A percentile compares a stretch with the other conserved stretches of the same genome.
These are phyloP conservation scores for Paecilomyces formosus DNA, from an alignment of 2,329 filamentous ascomycete genomes.

Conservation along the genomic window DNA sequence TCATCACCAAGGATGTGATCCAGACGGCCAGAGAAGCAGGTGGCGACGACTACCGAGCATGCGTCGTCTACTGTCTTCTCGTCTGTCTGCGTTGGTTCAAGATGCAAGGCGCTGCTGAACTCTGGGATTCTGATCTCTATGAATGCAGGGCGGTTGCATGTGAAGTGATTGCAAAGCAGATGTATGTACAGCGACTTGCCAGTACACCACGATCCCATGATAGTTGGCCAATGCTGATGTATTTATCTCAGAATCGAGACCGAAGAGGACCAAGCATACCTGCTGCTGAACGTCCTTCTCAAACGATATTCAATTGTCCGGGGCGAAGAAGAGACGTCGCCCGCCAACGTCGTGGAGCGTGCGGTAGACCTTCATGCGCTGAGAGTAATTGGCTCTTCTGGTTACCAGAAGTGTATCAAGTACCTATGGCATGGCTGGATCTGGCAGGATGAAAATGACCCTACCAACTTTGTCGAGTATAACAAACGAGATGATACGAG, in stretches of 20 bases:
- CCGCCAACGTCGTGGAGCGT: constrained; percentile 85
- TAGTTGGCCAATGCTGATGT: not conserved
- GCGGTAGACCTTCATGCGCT: constrained; percentile 90
- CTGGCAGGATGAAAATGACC: constrained; percentile 88
- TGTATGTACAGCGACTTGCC: constrained; percentile 27
- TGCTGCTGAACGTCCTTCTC: constrained; percentile 74
- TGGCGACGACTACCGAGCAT: constrained; percentile 63
- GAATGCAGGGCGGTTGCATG: constrained; percentile 71
- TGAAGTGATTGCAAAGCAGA: constrained; percentile 81
- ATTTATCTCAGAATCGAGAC: constrained; percentile 60
- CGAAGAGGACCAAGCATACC: constrained; percentile 70
- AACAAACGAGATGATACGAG: constrained; percentile 68
- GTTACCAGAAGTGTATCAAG: constrained; percentile 91
- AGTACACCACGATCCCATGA: not conserved
- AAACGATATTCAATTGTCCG: constrained; percentile 80
- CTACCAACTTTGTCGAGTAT: constrained; percentile 84
- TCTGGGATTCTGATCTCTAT: constrained; percentile 89
- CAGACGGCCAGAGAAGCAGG: constrained; percentile 76
- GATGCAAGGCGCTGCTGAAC: constrained; percentile 67
- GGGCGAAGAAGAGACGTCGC: constrained; percentile 62
- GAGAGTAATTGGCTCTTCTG: constrained; percentile 78
- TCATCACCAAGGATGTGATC: constrained; percentile 76
- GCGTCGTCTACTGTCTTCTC: constrained; percentile 77
- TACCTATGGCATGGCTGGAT: constrained; percentile 96
- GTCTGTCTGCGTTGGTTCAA: constrained; percentile 71